These are phyloP conservation scores for Acanthamoeba royreba DNA, from an alignment of 208 protist species.

Conservation along the genomic window DNA sequence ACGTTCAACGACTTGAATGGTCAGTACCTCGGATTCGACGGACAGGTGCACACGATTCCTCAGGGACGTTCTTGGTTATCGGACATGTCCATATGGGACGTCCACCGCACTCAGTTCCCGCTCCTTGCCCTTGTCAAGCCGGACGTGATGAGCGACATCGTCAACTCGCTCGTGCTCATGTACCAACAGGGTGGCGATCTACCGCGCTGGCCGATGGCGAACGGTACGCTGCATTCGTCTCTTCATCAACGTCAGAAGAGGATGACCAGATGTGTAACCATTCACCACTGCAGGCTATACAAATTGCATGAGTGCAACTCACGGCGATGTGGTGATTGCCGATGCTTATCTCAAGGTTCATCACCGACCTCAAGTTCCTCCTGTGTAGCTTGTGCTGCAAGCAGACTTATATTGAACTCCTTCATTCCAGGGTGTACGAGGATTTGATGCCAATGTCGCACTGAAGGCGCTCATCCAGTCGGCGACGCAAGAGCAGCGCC, in stretches of 20 bases:
- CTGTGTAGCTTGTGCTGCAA: background rate
- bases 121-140: background rate
- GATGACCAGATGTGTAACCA: background rate
- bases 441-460: background rate
- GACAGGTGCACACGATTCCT: background rate
- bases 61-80: background rate
- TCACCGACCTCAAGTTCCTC: background rate
- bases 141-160: background rate
- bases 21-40: background rate
- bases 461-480: background rate
- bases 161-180: background rate
- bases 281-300: background rate
- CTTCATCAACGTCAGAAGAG: background rate
- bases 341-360: background rate
- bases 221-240: background rate
- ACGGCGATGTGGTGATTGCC: background rate
- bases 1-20: background rate
- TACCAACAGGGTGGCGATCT: background rate
- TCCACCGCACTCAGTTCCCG: background rate
- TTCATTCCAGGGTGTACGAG: background rate
- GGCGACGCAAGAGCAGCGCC: background rate
- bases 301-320: background rate
- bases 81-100: conserved; percentile 42
- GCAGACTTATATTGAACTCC: background rate
- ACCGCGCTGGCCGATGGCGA: conserved; percentile 22